Conservation (phyloP, 352 stramenopile genomes). For the Pythium diclinum region DNA sequence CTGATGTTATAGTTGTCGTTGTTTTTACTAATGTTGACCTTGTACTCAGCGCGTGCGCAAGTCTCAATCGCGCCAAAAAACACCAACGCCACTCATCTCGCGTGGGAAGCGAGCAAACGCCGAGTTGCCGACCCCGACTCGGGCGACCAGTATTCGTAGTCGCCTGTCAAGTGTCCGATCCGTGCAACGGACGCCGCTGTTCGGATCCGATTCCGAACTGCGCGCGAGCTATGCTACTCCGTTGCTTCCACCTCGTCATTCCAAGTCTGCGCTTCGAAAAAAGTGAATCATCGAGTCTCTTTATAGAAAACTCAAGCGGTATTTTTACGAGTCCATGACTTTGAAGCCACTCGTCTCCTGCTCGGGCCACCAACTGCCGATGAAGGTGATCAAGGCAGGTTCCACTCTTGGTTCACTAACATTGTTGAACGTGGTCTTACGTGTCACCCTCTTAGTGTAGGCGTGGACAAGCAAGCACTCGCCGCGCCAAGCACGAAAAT, state of each 20-base stretch:
- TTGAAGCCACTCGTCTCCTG: neutral
- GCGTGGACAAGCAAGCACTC: neutral
- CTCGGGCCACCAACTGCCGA: neutral
- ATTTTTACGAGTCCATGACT: conserved; percentile 2
- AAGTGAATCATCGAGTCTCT: conserved; percentile 12
- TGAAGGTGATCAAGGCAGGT: neutral
- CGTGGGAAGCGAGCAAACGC: conserved; percentile 31
- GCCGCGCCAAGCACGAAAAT: neutral
- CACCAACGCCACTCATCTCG: conserved; percentile 16
- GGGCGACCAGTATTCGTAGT: conserved; percentile 40
- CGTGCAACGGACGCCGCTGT: conserved; percentile 40
- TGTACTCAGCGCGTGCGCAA: conserved; percentile 17
- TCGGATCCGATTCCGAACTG: conserved; percentile 64
- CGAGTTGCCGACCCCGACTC: conserved; percentile 22
- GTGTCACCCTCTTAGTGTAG: neutral
- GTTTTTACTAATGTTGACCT: neutral
- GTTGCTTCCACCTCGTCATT: conserved; percentile 32
- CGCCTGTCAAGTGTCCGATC: conserved; percentile 54
- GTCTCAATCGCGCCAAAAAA: conserved; percentile 18
- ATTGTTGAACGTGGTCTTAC: neutral
- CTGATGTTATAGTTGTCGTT: neutral
- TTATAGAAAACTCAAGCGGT: conserved; percentile 3
- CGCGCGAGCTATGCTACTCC: conserved; percentile 78
- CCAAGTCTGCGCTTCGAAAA: conserved; percentile 25
- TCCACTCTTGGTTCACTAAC: neutral